Base-by-base conservation (phyloP, 2,329 filamentous ascomycete species). In the Diaporthe vexans region DNA sequence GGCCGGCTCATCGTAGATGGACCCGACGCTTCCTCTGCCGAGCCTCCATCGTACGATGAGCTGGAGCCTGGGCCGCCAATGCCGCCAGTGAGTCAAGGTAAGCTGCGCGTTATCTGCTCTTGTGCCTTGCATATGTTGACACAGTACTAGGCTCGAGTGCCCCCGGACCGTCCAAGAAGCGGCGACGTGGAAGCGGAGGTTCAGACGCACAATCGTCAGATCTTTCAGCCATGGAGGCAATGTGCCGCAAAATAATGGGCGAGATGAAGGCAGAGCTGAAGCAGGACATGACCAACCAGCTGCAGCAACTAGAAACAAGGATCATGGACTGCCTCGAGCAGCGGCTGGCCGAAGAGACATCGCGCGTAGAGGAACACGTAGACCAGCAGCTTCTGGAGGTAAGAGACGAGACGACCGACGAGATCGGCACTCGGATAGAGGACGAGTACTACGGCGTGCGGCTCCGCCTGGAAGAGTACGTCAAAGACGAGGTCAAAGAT, bases 201-300 rank as follows among this genome's bases (percentile, higher is more conserved):
- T 56, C 43, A 15, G 63, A 54, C 13, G 35, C 48, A 2, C 40
- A n/a, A 21, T 4, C 10, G 5, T 4, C 48, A 7, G 72, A 61
- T 21, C 19, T 48, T 1, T 29, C 57, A 1, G 63, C 26, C 1
- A n/a, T 73, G 46, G 72, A 73, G 58, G 33, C 57, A 0, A 72
- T 72, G 58, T 72, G 70, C 57, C 51, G 70, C 29, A 73, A 68
- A 40, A 40, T 73, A 11, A 56, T 73, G 65, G 61, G 65, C 19
- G 59, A 68, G n/a, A 65, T 68, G 71, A 73, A 58, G 35, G 51
- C 43, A 40, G 71, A 73, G 61, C 37, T 73, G 4, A 73, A 73
- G 33, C 71, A 46, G 3, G 63, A 57, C 13, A 73, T 73, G 35
- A 26, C 29, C 51, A 17, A 68, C 8, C 48, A 68, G 48, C 33